Evolutionary conservation across 2,329 filamentous ascomycete genomes (phyloP).

Genomic region (Zarea fungicola): DNA sequence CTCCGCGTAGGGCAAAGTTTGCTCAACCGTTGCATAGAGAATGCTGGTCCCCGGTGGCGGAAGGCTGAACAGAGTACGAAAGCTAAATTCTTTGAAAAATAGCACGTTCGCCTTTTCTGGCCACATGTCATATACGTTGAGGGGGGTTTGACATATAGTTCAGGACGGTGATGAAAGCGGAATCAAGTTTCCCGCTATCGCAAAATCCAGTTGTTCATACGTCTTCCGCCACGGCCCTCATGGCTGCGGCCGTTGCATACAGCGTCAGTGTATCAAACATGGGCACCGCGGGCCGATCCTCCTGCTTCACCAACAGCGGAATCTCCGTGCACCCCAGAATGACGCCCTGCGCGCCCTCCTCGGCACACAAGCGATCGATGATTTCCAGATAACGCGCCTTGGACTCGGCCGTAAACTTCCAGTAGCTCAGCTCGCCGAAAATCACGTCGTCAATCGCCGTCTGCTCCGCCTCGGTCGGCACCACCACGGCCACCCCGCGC

Average conservation of each 20-base stretch:
- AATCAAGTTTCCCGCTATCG: too few relatives aligned
- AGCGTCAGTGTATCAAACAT: constrained; percentile 16
- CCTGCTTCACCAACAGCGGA: constrained; percentile 16
- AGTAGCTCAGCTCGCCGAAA: constrained; percentile 13
- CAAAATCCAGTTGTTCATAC: too few relatives aligned
- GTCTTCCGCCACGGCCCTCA: background rate
- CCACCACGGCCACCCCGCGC: constrained; percentile 13
- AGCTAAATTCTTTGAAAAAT: too few relatives aligned
- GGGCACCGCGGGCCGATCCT: constrained; percentile 11
- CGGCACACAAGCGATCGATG: constrained; percentile 12
- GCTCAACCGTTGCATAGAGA: too few relatives aligned
- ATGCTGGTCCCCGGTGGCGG: too few relatives aligned
- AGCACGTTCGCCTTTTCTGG: too few relatives aligned
- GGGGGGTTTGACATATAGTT: too few relatives aligned
- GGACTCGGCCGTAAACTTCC: constrained; percentile 3
- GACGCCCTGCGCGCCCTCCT: constrained; percentile 14
- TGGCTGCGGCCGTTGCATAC: constrained; percentile 14
- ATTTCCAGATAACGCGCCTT: constrained; percentile 12
- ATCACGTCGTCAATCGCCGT: constrained; percentile 12
- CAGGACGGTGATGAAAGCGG: too few relatives aligned
- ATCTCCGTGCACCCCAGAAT: constrained; percentile 18
- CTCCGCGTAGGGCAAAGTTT: too few relatives aligned
- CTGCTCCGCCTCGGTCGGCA: constrained; percentile 14
- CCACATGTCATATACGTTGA: too few relatives aligned
- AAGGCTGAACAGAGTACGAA: too few relatives aligned